Conservation (phyloP, 805 yeast genomes). For the Starmerella lactis-condensi region DNA sequence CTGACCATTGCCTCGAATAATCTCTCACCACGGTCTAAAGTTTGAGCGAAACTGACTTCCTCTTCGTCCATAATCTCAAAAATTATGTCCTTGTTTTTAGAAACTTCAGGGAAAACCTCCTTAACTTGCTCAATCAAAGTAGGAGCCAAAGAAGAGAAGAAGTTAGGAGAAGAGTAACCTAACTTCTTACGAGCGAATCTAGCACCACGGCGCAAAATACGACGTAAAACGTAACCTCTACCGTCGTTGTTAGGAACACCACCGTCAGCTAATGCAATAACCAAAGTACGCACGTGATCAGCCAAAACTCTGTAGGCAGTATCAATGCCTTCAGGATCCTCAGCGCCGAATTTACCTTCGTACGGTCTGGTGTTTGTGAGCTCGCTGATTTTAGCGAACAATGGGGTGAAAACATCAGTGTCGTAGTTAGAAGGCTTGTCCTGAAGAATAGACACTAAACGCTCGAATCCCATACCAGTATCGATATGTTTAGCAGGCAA, state of each 20-base stretch:
- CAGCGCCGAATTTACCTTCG: constrained; percentile 81
- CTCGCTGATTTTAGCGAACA: constrained; percentile 71
- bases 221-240: constrained; percentile 92
- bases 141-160: constrained; percentile 82
- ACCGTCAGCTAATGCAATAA: constrained; percentile 93
- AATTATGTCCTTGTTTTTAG: constrained; percentile 49
- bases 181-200: constrained; percentile 91
- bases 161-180: constrained; percentile 86
- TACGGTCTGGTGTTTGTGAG: constrained; percentile 85
- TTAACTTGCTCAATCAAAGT: constrained; percentile 75
- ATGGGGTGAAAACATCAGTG: constrained; percentile 87
- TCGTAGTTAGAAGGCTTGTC: constrained; percentile 86
- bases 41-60: constrained; percentile 84
- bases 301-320: constrained; percentile 97
- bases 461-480: constrained; percentile 97
- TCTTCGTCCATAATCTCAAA: constrained; percentile 90
- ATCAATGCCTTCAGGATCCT: constrained; percentile 84
- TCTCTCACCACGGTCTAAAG: constrained; percentile 94
- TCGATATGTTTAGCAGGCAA: constrained; percentile 92
- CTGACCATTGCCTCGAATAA: constrained; percentile 84
- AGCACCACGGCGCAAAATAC: constrained; percentile 94
- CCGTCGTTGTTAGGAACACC: constrained; percentile 99
- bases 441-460: constrained; percentile 86
- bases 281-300: constrained; percentile 92
- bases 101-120: constrained; percentile 82